Percentiles rank a stretch among this genome's conserved stretches.
phyloP scores from a whole-genome alignment of 306 rosid genomes.

The Pterocarpus santalinus region DNA sequence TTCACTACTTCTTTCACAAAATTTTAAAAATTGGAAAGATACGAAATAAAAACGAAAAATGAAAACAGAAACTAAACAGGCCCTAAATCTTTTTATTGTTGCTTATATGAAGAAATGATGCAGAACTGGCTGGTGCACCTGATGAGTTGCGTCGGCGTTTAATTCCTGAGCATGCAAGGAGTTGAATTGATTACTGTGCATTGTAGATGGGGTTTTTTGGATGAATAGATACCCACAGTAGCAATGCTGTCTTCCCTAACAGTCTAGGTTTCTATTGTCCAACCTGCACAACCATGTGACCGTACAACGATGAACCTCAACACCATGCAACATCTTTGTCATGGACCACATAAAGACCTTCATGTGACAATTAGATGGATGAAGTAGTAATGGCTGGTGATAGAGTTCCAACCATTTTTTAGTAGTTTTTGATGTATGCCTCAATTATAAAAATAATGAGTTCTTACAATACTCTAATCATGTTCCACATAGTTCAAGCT shows the following conservation, averaged over 20 bases:
- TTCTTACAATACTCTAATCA: conserved; percentile 46
- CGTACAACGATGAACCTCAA: conserved; percentile 40
- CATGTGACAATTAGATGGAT: conserved; percentile 51
- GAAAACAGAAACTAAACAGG: too few relatives aligned
- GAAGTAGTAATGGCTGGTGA: conserved; percentile 53
- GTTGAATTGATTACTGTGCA: conserved; percentile 37
- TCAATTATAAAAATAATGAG: conserved; percentile 50
- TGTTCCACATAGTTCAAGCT: conserved; percentile 52
- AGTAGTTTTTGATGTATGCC: conserved; percentile 52
- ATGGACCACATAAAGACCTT: conserved; percentile 26
- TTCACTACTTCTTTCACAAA: too few relatives aligned
- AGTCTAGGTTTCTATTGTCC: conserved; percentile 48
- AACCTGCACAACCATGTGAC: conserved; percentile 45
- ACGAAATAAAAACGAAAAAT: too few relatives aligned
- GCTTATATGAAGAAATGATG: conserved; percentile 46
- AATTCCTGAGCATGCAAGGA: conserved; percentile 82
- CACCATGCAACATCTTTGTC: conserved; percentile 44
- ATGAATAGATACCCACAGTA: conserved; percentile 52
- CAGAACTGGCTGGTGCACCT: conserved; percentile 85
- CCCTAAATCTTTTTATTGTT: not conserved
- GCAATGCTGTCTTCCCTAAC: conserved; percentile 50
- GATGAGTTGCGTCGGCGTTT: conserved; percentile 86
- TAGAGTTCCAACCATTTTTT: conserved; percentile 46
- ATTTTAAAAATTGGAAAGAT: too few relatives aligned
- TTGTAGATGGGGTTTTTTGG: conserved; percentile 56